Base-by-base conservation (phyloP, 371 early-diverging fungal genomes). In the Haplosporangium sp. region DNA sequence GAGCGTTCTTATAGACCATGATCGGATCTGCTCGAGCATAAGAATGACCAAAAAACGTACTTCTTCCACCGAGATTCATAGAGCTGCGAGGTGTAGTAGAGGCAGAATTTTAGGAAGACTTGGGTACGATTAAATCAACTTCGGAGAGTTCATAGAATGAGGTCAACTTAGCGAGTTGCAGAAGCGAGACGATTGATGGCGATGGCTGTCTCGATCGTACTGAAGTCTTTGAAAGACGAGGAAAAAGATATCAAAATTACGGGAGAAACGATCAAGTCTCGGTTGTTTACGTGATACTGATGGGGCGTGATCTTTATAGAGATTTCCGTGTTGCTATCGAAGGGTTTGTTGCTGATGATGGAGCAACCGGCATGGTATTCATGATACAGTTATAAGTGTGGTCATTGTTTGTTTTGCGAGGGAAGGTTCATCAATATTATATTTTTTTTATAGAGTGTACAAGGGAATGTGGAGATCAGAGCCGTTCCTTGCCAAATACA, bases 1-100 rank as follows among this genome's bases (percentile, higher is more conserved):
- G 44, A 1, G 68, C 74, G 42, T 74, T 74, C 53, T 74, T 74
- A 19, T 69, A 74, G 15, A 65, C 63, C 68, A 74, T 74, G 8
- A 68, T 63, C 1, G 74, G 69, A 20, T 68, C 69, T 7, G 74
- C 64, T 11, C 56, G 40, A 34, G 67, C 48, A 39, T 67, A 67
- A 0, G 62, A 62, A 10, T 67, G 17, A 6, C 61, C 67, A 39
- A 42, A 52, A 27, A 53, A 55, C 8, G 44, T 52, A 38, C 55
- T 60, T 9, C 47, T 53, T 13, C 47, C 15, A 40, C 50, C 55
- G 13, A 67, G 34, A 17, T 67, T 59, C 52, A 73, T 48, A 0
- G 73, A 73, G 37, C 50, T 67, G 17, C 73, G 45, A 7, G 73
- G 73, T 27, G 73, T 73, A 2, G 73, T 73, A 11, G 73, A 55